Percentiles rank a stretch among this genome's conserved stretches.
These are phyloP conservation scores for Pseudogymnoascus sp. DNA, from an alignment of 2,329 filamentous ascomycete genomes.

Conservation along the genomic window DNA sequence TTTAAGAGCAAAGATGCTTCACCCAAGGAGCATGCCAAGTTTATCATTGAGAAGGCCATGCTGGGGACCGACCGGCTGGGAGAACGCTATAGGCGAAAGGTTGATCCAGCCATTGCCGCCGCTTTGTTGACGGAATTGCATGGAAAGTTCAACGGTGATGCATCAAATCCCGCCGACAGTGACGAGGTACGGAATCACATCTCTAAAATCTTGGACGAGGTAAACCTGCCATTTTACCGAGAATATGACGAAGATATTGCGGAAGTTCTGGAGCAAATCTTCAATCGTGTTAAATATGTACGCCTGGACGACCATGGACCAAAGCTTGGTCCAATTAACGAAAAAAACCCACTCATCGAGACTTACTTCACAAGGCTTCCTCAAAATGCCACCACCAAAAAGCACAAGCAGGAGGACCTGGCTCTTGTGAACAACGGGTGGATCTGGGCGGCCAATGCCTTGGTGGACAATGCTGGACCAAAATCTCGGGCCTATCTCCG, in stretches of 20 bases:
- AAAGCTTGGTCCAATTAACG: constrained; percentile 69
- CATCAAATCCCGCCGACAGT: constrained; percentile 40
- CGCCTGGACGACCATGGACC: constrained; percentile 89
- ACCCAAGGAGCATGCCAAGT: constrained; percentile 48
- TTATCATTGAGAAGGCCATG: constrained; percentile 57
- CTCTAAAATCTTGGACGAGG: constrained; percentile 61
- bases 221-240: constrained; percentile 82
- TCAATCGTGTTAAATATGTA: constrained; percentile 90
- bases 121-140: constrained; percentile 58
- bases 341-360: constrained; percentile 76
- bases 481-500: constrained; percentile 88
- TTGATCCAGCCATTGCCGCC: constrained; percentile 63
- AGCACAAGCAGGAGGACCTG: constrained; percentile 67
- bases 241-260: constrained; percentile 82
- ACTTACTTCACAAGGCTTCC: constrained; percentile 90
- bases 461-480: constrained; percentile 87
- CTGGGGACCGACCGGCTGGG: constrained; percentile 65
- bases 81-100: constrained; percentile 63
- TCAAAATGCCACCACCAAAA: constrained; percentile 65
- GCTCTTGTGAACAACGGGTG: constrained; percentile 93
- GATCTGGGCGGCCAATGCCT: constrained; percentile 96
- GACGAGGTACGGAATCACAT: constrained; percentile 47
- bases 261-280: constrained; percentile 82
- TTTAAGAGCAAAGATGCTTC: constrained; percentile 45
- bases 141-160: constrained; percentile 55